Evolutionary conservation across 257 asterid genomes (phyloP).

Genomic region (Penstemon barbatus): DNA sequence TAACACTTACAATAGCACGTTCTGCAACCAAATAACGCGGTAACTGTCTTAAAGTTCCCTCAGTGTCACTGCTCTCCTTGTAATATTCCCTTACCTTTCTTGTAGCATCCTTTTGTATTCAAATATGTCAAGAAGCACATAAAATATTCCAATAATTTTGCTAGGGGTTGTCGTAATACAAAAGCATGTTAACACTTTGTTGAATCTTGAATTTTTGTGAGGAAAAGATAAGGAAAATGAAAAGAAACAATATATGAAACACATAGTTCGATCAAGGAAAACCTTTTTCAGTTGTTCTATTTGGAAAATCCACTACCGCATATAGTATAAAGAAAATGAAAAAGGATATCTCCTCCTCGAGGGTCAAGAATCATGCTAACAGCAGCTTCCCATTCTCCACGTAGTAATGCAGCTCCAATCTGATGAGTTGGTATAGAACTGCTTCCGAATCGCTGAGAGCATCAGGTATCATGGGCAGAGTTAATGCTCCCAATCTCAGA

Average conservation of each 20-base stretch:
- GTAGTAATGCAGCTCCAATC: constrained; percentile 83
- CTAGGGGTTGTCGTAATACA: constrained; percentile 25
- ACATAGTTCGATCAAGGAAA: too few relatives aligned
- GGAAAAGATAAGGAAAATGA: too few relatives aligned
- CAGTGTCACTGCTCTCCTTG: constrained; percentile 74
- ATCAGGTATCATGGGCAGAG: constrained; percentile 21
- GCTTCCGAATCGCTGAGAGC: constrained; percentile 91
- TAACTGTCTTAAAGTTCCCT: constrained; percentile 83
- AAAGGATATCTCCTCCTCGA: constrained; percentile 98
- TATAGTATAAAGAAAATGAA: constrained; percentile 8
- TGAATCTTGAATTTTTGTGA: too few relatives aligned
- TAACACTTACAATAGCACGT: constrained; percentile 73
- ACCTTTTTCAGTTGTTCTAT: too few relatives aligned
- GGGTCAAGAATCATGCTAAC: constrained; percentile 87
- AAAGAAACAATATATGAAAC: too few relatives aligned
- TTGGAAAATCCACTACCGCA: too few relatives aligned
- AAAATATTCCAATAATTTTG: not conserved
- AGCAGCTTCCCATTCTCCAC: constrained; percentile 95
- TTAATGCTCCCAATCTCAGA: constrained; percentile 2
- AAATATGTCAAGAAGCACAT: constrained; percentile 52
- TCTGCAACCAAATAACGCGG: constrained; percentile 92
- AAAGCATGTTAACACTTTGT: constrained; percentile 9
- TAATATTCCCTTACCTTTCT: constrained; percentile 68
- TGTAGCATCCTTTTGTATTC: constrained; percentile 71
- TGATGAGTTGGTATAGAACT: constrained; percentile 89